Base-by-base conservation (phyloP, 2,329 filamentous ascomycete genomes). In the Cordyceps cateniannulata region DNA sequence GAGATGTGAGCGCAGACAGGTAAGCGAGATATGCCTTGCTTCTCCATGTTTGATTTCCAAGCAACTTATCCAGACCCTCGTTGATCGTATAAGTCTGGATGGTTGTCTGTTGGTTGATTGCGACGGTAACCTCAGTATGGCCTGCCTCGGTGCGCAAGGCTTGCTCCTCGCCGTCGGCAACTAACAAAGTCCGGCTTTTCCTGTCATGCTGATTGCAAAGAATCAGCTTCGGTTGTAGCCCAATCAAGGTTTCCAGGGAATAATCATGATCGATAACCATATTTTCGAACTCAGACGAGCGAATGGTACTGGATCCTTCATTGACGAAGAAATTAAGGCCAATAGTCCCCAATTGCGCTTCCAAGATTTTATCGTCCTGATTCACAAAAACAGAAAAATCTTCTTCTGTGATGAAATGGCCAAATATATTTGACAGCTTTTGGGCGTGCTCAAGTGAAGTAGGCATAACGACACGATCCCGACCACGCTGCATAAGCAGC, bases 1-100 rank as follows among this genome's bases (percentile, higher is more conserved):
- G 73, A 0, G 81, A 80, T 0, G 83, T 85, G 0, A 83, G 56
- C 0, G 79, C 81, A 64, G 86, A 82, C 0, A 86, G 68, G 29
- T 80, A 78, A 5, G 71, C 72, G 0, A 84, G 70, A 25, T 77
- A 75, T 0, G 87, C 71, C 56, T 79, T 81, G 67, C 81, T 81
- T 18, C 77, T 72, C 0, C 85, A 62, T 12, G 72, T 79, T 0
- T 80, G 79, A 62, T 78, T 81, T 25, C 81, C 80, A 0, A 73
- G 62, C 0, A 88, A 65, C 25, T 47, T 42, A 4, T 10, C 3
- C 9, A 61, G 20, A 8, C 2, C 3, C 0, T 51, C 27, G 32
- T 61, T 45, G 1, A 61, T 35, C 0, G 0, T 16, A 20, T 61
- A 61, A 1, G 24, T 14, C 5, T 61, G 59, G 0, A 56, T 6